Percentiles rank a stretch among this genome's conserved stretches.
phyloP scores from a whole-genome alignment of 2,329 filamentous ascomycete genomes.

The Cladosporium oxysporum region DNA sequence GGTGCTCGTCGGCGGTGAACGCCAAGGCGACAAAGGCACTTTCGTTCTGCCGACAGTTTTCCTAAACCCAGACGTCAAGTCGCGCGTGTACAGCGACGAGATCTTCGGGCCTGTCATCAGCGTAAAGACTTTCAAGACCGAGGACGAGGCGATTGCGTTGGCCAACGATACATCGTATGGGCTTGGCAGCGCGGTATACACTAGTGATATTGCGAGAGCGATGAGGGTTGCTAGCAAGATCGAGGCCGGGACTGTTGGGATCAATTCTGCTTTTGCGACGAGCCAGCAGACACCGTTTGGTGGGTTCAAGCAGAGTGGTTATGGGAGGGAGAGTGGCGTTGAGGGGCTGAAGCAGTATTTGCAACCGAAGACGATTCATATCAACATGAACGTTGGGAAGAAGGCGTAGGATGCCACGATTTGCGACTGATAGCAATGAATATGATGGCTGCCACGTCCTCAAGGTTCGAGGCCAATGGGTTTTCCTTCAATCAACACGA shows the following conservation, averaged over 20 bases:
- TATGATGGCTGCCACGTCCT: not conserved
- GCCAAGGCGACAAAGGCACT: conserved; percentile 8
- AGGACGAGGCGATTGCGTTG: conserved; percentile 41
- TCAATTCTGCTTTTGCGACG: conserved; percentile 43
- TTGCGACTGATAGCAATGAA: not conserved
- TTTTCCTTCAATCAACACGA: not conserved
- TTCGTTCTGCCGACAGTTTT: conserved; percentile 18
- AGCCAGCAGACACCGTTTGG: conserved; percentile 50
- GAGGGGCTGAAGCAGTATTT: conserved; percentile 31
- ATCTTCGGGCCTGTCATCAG: conserved; percentile 47
- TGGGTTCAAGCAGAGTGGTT: conserved; percentile 53
- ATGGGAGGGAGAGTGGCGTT: conserved; percentile 51
- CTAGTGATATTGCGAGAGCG: conserved; percentile 58
- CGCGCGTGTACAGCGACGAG: conserved; percentile 46
- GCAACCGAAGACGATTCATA: conserved; percentile 41
- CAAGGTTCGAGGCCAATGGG: not conserved
- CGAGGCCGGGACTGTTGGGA: conserved; percentile 61
- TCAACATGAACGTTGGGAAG: conserved; percentile 30
- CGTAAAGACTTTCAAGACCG: conserved; percentile 42
- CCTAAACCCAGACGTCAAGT: conserved; percentile 61
- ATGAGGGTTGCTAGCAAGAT: conserved; percentile 45
- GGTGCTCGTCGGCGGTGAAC: conserved; percentile 19
- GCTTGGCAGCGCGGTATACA: conserved; percentile 68
- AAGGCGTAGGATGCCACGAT: not conserved
- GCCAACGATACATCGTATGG: conserved; percentile 71